Evolutionary conservation across 495 filamentous ascomycete species (phyloP), one percentile per base, ranked within the genome.

Genomic region (Delitschia confertaspora): DNA sequence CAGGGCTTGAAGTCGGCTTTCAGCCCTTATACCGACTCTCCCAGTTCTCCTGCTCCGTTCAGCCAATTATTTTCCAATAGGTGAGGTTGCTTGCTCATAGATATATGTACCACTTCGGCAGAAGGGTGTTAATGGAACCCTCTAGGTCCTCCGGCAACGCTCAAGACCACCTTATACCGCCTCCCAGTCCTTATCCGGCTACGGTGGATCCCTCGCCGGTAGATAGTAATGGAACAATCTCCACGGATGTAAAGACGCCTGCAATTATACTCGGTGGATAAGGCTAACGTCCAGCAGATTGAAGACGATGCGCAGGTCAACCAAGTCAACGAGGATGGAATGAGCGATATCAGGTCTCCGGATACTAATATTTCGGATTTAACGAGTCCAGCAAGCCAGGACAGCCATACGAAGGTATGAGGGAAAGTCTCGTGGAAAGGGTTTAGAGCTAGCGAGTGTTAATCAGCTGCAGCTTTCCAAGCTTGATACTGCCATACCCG

Each of bases 191-290:
- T 11, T 67, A 67, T 38, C 63, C 62, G 7, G 42, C 60, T 30
- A 56, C 56, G 17, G 72, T 80, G 45, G 81, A 82, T 35, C 82
- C 82, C 16, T 87, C 82, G 20, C 82, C 82, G 25, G 80, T 84
- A 13, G 83, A 82, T 29, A 85, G 81, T 19, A 82, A 80, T 55
- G 80, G 79, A 33, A 83, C 82, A 16, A 51, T 26, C 36, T 42
- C 35, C 3, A 55, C 55, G 22, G 51, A 58, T 42, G 47, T 47
- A 77, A 80, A 45, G 72, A 65, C 16, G 82, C 76, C 13, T 76
- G 24, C 31, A 7, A 17, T 2, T 11, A 10, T n/a, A 22, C 16
- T 9, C 26, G 13, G 1, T 7, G 2, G 16, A 18, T 18, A 26
- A 7, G n/a, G 37, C 47, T 56, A 22, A 56, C 42, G 10, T 3